phyloP scores from a whole-genome alignment of 371 early-diverging fungal genomes.

The Mucor ambiguus region DNA sequence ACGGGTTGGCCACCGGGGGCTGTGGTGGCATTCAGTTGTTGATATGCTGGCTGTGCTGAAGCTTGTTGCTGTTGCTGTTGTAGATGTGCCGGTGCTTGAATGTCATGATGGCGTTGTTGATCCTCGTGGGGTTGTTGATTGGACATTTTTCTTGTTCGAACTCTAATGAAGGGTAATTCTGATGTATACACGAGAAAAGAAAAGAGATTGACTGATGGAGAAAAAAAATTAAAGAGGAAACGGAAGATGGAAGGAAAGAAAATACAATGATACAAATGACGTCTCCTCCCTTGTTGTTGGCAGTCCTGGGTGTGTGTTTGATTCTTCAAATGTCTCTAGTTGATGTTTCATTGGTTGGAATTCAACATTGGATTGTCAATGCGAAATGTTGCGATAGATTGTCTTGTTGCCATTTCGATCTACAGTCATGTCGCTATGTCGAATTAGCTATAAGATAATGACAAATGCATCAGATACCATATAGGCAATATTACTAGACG shows the following conservation, averaged over 20 bases:
- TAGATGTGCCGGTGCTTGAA: background rate
- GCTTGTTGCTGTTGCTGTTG: constrained; percentile 8
- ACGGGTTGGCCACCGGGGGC: constrained; percentile 44
- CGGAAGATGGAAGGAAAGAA: background rate
- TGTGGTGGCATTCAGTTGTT: constrained; percentile 4
- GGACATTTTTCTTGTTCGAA: background rate
- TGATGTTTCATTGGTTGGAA: background rate
- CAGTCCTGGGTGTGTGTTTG: background rate
- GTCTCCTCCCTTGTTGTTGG: constrained; percentile 1
- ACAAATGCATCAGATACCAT: background rate
- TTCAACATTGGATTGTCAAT: background rate
- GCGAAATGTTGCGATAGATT: background rate
- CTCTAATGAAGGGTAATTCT: background rate
- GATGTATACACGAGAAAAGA: background rate
- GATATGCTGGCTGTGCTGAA: background rate
- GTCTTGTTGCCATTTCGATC: background rate
- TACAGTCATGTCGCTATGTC: background rate
- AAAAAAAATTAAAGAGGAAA: background rate
- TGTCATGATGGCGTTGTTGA: constrained; percentile 8
- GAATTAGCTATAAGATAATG: background rate
- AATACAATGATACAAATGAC: background rate
- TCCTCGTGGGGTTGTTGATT: constrained; percentile 8
- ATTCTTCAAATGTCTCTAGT: background rate
- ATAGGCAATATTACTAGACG: background rate
- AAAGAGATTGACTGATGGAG: background rate